Evolutionary conservation across 352 stramenopile species (phyloP).

Genomic region (Sclerospora graminicola): DNA sequence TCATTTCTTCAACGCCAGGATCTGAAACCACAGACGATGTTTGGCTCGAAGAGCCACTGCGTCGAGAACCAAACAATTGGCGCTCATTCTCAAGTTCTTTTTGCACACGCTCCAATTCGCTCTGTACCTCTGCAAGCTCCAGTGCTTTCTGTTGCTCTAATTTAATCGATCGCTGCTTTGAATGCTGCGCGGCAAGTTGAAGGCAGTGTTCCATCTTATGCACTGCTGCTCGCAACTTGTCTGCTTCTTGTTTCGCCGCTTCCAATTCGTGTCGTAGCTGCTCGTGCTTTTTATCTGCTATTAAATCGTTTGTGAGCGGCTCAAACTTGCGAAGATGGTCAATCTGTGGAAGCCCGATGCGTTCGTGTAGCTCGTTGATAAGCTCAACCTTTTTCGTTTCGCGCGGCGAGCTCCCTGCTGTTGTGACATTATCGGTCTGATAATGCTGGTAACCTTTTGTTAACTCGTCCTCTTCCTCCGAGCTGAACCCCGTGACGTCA

Average conservation of each 20-base stretch:
- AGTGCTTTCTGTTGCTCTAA: slow-evolving; percentile 45
- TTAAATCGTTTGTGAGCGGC: slow-evolving; percentile 41
- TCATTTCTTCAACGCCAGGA: slow-evolving; percentile 20
- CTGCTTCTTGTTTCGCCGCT: slow-evolving; percentile 38
- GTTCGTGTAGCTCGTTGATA: slow-evolving; percentile 67
- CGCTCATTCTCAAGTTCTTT: slow-evolving; percentile 44
- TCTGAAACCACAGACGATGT: slow-evolving; percentile 25
- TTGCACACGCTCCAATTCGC: slow-evolving; percentile 39
- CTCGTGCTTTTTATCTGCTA: slow-evolving; percentile 32
- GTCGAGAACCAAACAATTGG: slow-evolving; percentile 21
- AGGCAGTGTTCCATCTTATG: slow-evolving; percentile 54
- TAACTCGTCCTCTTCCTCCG: slow-evolving; percentile 9
- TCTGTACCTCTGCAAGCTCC: slow-evolving; percentile 36
- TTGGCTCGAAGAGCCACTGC: slow-evolving; percentile 16
- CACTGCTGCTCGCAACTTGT: slow-evolving; percentile 41
- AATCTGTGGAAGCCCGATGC: slow-evolving; percentile 61
- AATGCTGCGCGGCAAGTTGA: slow-evolving; percentile 32
- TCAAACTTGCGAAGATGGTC: slow-evolving; percentile 58
- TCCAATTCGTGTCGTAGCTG: slow-evolving; percentile 49
- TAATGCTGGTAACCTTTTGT: slow-evolving; percentile 3
- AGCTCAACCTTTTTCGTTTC: slow-evolving; percentile 55
- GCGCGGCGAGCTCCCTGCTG: slow-evolving; percentile 13
- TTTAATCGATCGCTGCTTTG: slow-evolving; percentile 44
- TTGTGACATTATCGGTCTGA: background rate
- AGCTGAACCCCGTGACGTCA: slow-evolving; percentile 14